A percentile compares a stretch with the other conserved stretches of the same genome.
Conservation (phyloP, 2,329 filamentous ascomycete genomes). For the Cladophialophora exuberans region DNA sequence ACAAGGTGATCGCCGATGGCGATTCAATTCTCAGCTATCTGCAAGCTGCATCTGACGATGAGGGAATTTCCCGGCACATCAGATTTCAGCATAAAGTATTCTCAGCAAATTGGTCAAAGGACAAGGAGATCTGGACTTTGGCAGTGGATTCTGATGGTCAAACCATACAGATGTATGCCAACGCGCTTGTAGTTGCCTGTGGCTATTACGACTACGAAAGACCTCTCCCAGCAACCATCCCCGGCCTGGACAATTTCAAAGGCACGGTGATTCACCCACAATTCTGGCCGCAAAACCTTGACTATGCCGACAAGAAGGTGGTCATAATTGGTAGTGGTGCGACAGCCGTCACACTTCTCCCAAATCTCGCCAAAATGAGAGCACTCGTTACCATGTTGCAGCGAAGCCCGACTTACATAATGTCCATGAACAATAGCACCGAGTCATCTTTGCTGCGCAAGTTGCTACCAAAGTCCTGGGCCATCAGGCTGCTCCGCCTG, state of each 20-base stretch:
- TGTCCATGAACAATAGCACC: slow-evolving; percentile 36
- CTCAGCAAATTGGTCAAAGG: slow-evolving; percentile 57
- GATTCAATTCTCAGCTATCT: slow-evolving; percentile 59
- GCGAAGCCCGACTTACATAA: slow-evolving; percentile 72
- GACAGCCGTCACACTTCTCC: slow-evolving; percentile 76
- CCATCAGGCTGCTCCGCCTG: not conserved
- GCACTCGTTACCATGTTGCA: slow-evolving; percentile 76
- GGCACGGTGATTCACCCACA: slow-evolving; percentile 69
- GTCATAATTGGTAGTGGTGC: slow-evolving; percentile 77
- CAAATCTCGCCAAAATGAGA: slow-evolving; percentile 67
- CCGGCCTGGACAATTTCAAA: slow-evolving; percentile 67
- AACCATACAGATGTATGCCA: slow-evolving; percentile 31
- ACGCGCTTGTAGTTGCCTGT: slow-evolving; percentile 62
- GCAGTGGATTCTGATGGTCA: not conserved
- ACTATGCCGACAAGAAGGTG: slow-evolving; percentile 67
- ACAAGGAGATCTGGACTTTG: slow-evolving; percentile 55
- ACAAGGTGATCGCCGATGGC: slow-evolving; percentile 55
- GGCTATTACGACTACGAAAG: slow-evolving; percentile 76
- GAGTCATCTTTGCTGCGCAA: not conserved
- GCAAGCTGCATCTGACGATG: slow-evolving; percentile 50
- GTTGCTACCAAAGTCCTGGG: not conserved
- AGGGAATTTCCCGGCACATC: slow-evolving; percentile 60
- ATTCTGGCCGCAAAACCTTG: slow-evolving; percentile 72
- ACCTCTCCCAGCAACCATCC: slow-evolving; percentile 63
- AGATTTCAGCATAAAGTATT: slow-evolving; percentile 54